phyloP scores from a whole-genome alignment of 352 stramenopile genomes.

The Pythium diclinum region DNA sequence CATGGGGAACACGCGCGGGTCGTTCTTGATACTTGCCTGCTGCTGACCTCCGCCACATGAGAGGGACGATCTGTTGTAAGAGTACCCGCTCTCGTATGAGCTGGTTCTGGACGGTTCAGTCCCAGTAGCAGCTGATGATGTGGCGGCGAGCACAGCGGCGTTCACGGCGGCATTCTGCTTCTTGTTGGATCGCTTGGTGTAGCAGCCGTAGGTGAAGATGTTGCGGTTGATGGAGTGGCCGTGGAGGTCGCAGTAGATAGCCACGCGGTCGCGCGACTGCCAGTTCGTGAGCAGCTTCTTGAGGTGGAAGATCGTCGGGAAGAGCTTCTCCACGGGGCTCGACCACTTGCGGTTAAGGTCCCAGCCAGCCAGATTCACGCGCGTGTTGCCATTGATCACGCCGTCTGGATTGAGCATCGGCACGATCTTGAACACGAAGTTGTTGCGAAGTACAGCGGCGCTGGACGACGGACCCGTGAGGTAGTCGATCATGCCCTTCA shows the following conservation, averaged over 20 bases:
- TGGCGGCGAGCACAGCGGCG: conserved; percentile 7
- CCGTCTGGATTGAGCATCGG: conserved; percentile 93
- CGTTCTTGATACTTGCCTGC: conserved; percentile 36
- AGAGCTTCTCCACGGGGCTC: conserved; percentile 73
- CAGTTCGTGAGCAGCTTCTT: conserved; percentile 68
- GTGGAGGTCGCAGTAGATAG: conserved; percentile 83
- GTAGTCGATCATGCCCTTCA: conserved; percentile 92
- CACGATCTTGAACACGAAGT: conserved; percentile 90
- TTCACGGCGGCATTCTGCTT: conserved; percentile 26
- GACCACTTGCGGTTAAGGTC: conserved; percentile 83
- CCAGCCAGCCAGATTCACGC: conserved; percentile 81
- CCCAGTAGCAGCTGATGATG: background rate
- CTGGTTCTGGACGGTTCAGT: background rate
- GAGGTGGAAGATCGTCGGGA: conserved; percentile 76
- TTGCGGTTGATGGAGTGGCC: conserved; percentile 83
- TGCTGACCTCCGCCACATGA: background rate
- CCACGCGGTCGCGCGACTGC: conserved; percentile 55
- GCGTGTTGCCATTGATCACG: conserved; percentile 91
- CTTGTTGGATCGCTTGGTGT: conserved; percentile 34
- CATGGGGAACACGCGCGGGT: conserved; percentile 77
- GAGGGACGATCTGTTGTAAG: no score
- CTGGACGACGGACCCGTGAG: conserved; percentile 63
- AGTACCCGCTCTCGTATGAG: background rate
- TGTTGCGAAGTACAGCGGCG: conserved; percentile 59
- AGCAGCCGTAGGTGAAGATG: conserved; percentile 86